These are phyloP conservation scores for Jaenimonas drosophilae DNA, from an alignment of 208 protist species.

Conservation along the genomic window DNA sequence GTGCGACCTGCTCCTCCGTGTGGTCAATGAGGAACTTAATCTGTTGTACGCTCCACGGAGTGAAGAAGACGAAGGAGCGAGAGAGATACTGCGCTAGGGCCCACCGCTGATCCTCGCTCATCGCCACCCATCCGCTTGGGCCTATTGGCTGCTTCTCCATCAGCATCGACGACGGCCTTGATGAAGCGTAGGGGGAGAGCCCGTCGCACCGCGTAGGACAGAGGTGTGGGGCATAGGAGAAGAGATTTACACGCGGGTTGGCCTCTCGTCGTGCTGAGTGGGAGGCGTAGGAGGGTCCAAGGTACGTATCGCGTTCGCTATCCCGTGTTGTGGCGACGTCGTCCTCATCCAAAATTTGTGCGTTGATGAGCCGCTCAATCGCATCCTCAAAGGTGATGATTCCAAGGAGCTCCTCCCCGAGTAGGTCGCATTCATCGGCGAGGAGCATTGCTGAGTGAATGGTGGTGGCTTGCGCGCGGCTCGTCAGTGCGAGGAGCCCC, in stretches of 20 bases:
- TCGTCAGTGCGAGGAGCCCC: not conserved
- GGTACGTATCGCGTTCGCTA: not conserved
- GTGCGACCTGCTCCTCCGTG: constrained; percentile 33
- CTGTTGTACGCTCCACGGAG: constrained; percentile 39
- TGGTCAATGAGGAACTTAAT: constrained; percentile 49
- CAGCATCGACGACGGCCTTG: no score
- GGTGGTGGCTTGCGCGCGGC: not conserved
- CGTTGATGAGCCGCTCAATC: constrained; percentile 57
- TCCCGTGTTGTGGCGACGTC: constrained; percentile 10
- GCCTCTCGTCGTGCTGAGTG: no score
- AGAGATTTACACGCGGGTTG: constrained; percentile 74
- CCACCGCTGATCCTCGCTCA: constrained; percentile 62
- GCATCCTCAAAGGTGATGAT: constrained; percentile 78
- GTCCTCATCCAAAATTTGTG: constrained; percentile 80
- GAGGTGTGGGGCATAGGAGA: constrained; percentile 61
- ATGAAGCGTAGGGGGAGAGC: no score
- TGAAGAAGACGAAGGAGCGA: constrained; percentile 41
- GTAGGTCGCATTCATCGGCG: not conserved
- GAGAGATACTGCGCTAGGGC: constrained; percentile 49
- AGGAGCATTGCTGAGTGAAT: not conserved
- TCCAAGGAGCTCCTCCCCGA: constrained; percentile 14
- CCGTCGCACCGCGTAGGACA: no score
- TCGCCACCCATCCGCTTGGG: not conserved
- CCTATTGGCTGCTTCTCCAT: constrained; percentile 6
- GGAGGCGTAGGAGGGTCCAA: not conserved